Evolutionary conservation across 148 eudicot species (phyloP).

Genomic region (Cornus suecica): DNA sequence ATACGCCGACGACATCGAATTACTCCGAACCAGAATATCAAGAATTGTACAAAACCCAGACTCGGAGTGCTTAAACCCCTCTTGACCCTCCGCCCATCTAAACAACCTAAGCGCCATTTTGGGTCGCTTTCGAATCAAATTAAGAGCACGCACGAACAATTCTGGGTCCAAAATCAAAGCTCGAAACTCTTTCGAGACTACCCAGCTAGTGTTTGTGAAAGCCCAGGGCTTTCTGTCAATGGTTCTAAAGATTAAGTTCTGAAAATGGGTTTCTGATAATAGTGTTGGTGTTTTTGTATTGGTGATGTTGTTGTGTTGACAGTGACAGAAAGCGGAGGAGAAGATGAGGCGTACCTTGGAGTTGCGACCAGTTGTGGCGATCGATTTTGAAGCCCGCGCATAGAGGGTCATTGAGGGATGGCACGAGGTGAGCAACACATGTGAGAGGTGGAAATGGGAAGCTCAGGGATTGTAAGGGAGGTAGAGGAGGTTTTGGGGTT

Average conservation of each 20-base stretch:
- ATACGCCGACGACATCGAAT: slow-evolving; percentile 34
- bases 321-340: slow-evolving; percentile 10
- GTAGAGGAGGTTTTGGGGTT: background rate
- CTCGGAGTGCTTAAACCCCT: slow-evolving; percentile 37
- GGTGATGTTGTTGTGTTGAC: slow-evolving; percentile 9
- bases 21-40: slow-evolving; percentile 38
- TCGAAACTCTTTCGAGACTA: slow-evolving; percentile 20
- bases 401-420: slow-evolving; percentile 45
- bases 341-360: slow-evolving; percentile 35
- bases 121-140: slow-evolving; percentile 30
- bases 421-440: slow-evolving; percentile 5
- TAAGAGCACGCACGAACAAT: slow-evolving; percentile 35
- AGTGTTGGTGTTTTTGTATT: background rate
- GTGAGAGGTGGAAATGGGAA: background rate
- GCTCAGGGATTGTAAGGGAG: background rate
- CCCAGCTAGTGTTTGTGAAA: slow-evolving; percentile 17
- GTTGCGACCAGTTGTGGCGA: slow-evolving; percentile 9
- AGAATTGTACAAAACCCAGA: slow-evolving; percentile 39
- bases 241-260: slow-evolving; percentile 27
- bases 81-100: slow-evolving; percentile 45
- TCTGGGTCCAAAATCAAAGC: slow-evolving; percentile 33
- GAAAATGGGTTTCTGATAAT: slow-evolving; percentile 13
- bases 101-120: slow-evolving; percentile 39
- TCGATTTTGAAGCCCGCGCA: slow-evolving; percentile 36
- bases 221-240: slow-evolving; percentile 30